Evolutionary conservation across 2,329 filamentous ascomycete genomes (phyloP), one percentile per base, ranked within the genome.

Genomic region (Fusarium sacchari): DNA sequence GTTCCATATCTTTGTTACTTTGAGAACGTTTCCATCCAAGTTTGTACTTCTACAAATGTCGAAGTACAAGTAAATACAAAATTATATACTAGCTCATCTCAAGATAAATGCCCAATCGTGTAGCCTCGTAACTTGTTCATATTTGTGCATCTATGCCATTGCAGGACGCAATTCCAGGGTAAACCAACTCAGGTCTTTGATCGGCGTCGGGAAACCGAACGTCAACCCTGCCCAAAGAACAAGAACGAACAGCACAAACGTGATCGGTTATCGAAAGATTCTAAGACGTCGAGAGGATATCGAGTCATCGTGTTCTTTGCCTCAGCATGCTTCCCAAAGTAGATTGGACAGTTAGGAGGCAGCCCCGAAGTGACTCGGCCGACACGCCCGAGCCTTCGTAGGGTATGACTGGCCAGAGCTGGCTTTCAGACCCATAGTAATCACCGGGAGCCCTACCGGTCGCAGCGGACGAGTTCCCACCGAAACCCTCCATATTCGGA

Each of bases 1-100:
- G n/a, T 5, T 10, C 6, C 0, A 24, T 0, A 6, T 24, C 9
- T 24, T 42, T n/a, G 9, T 0, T 1, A 11, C 22, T 9, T 11
- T 17, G 8, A 34, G 14, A 34, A 42, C 9, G 4, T 7, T n/a
- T 17, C 6, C 0, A 24, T 42, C 17, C 6, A 7, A 7, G 9
- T 0, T 17, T 12, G 6, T 17, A 24, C 17, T 42, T 12, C 1
- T 17, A 0, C 6, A 24, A 15, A 12, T 24, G 0, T 13, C 7
- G 1, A 0, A 3, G 0, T 7, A 42, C 3, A n/a, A 14, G n/a
- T 14, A 42, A 42, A 42, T 34, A 17, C 5, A 0, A 3, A 1
- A n/a, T 42, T n/a, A 6, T 4, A 22, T 11, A 3, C 0, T 28
- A 2, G 7, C 5, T 12, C 7, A 4, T 46, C 14, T 28, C 1